phyloP scores from a whole-genome alignment of 805 yeast genomes.

The Candida pini region DNA sequence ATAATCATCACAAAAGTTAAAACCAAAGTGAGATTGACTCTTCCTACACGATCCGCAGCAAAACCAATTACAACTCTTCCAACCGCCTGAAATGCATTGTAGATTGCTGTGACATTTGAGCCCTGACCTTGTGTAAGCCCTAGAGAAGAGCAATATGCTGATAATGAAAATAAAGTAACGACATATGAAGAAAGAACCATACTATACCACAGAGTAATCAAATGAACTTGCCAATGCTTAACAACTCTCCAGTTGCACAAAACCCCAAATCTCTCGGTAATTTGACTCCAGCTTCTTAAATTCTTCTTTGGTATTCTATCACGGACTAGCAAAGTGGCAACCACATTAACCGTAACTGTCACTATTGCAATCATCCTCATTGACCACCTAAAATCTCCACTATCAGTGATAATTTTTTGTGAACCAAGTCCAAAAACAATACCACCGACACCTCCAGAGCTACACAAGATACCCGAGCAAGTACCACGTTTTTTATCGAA shows the following conservation, averaged over 20 bases:
- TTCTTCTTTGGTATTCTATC: conserved; percentile 31
- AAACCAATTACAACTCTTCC: conserved; percentile 49
- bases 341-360: conserved; percentile 28
- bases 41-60: conserved; percentile 40
- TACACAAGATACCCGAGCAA: conserved; percentile 34
- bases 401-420: conserved; percentile 31
- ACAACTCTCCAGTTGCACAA: conserved; percentile 17
- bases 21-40: conserved; percentile 37
- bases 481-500: conserved; percentile 43
- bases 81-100: conserved; percentile 41
- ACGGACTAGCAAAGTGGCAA: conserved; percentile 39
- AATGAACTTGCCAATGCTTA: conserved; percentile 11
- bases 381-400: conserved; percentile 41
- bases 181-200: conserved; percentile 37
- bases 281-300: conserved; percentile 12
- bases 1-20: conserved; percentile 31
- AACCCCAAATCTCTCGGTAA: conserved; percentile 13
- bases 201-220: conserved; percentile 23
- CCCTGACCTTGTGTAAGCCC: conserved; percentile 44
- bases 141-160: conserved; percentile 41
- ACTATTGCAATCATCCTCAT: conserved; percentile 38
- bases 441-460: conserved; percentile 43
- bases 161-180: conserved; percentile 40
- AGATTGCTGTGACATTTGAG: conserved; percentile 39
- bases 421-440: conserved; percentile 32